Conservation (phyloP, 106 monocot genomes). For the Triglochin maritima region DNA sequence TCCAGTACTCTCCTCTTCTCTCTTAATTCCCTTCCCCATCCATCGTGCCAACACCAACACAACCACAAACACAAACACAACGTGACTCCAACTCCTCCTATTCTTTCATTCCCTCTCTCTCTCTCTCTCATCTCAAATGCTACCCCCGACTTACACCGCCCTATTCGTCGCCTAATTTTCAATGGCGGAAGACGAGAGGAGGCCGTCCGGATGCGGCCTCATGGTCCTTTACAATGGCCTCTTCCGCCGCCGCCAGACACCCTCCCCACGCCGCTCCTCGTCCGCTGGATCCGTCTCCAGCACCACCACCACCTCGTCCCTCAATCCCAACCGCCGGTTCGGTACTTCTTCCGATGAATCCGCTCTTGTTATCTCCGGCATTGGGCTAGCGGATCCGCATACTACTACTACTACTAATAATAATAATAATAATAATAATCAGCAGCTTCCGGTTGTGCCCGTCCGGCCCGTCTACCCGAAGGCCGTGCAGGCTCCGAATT, state of each 20-base stretch:
- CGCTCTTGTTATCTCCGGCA: neutral
- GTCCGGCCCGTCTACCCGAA: neutral
- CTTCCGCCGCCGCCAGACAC: conserved; percentile 27
- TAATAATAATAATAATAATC: neutral
- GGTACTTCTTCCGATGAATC: conserved; percentile 3
- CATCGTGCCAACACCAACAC: too few relatives aligned
- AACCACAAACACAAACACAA: too few relatives aligned
- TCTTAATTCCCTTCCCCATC: too few relatives aligned
- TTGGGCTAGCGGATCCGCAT: neutral
- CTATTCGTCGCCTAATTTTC: neutral
- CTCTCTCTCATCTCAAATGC: too few relatives aligned
- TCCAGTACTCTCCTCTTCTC: too few relatives aligned
- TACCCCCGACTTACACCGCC: neutral
- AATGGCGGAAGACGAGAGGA: conserved; percentile 26
- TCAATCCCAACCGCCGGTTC: conserved; percentile 15
- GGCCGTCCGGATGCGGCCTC: conserved; percentile 40
- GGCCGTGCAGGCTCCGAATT: neutral
- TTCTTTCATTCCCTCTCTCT: too few relatives aligned
- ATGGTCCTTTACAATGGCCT: conserved; percentile 38
- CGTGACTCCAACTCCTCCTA: too few relatives aligned
- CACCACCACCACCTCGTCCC: neutral
- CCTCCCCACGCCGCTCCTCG: conserved; percentile 11
- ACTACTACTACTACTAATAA: too few relatives aligned
- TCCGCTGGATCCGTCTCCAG: conserved; percentile 14
- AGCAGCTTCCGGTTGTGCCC: neutral